Evolutionary conservation across 305 asterid species (phyloP).

Genomic region (Fraxinus xanthoxyloides): DNA sequence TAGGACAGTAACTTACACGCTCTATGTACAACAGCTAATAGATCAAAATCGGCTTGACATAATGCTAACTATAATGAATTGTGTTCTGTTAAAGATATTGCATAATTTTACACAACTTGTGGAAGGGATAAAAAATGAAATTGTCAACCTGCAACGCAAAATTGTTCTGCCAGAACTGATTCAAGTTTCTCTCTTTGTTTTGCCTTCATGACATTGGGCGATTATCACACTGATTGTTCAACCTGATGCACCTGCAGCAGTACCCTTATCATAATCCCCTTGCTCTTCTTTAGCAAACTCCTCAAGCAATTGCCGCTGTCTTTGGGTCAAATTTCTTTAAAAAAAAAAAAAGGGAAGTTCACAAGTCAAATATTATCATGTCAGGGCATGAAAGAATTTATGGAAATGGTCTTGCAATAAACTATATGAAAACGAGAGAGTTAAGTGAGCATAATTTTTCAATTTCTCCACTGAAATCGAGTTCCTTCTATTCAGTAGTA

Average conservation of each 20-base stretch:
- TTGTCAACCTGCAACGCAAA: slow-evolving; percentile 21
- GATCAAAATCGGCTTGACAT: slow-evolving; percentile 8
- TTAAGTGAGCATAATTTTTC: background rate
- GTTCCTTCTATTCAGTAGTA: background rate
- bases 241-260: slow-evolving; percentile 79
- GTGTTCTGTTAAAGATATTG: background rate
- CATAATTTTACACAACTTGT: slow-evolving; percentile 15
- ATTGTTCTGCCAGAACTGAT: slow-evolving; percentile 11
- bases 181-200: background rate
- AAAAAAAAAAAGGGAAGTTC: too few relatives aligned
- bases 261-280: slow-evolving; percentile 57
- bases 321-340: slow-evolving; percentile 43
- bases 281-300: slow-evolving; percentile 87
- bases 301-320: slow-evolving; percentile 78
- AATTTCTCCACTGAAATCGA: background rate
- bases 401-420: too few relatives aligned
- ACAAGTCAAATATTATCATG: background rate
- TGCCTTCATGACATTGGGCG: background rate
- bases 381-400: too few relatives aligned
- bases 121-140: background rate
- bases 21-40: background rate
- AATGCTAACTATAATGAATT: background rate
- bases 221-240: background rate
- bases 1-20: too few relatives aligned
- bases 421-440: background rate